Conservation (phyloP, 192 early-diverging fungal genomes). For the Linnemannia elongata region DNA sequence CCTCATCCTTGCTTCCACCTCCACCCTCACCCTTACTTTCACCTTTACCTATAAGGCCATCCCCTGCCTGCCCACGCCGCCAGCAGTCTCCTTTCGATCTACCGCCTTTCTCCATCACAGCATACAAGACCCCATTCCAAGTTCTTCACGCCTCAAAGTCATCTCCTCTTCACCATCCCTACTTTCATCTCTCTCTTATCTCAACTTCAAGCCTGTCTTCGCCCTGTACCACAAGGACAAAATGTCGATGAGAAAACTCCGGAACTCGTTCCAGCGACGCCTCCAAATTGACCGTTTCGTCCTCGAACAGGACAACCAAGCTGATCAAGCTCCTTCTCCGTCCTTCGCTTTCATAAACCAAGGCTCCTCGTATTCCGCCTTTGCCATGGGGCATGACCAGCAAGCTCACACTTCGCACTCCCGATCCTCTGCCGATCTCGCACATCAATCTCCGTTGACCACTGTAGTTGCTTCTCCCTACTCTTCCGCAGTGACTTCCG, state of each 20-base stretch:
- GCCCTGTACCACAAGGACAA: background rate
- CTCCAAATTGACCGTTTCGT: slow-evolving; percentile 5
- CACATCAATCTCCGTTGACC: background rate
- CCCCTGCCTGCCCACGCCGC: too few relatives aligned
- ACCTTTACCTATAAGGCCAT: too few relatives aligned
- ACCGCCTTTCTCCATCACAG: too few relatives aligned
- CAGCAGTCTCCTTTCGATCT: too few relatives aligned
- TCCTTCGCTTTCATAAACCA: too few relatives aligned
- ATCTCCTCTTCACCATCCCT: background rate
- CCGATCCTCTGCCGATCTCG: background rate
- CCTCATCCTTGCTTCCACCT: too few relatives aligned
- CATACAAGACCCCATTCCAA: background rate
- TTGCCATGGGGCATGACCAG: background rate
- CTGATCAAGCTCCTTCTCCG: too few relatives aligned
- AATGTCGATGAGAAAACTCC: slow-evolving; percentile 9
- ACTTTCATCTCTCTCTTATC: background rate
- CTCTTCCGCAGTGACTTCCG: background rate
- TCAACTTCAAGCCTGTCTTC: background rate
- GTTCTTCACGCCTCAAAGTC: background rate
- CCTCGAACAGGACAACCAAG: background rate
- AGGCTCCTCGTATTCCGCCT: background rate
- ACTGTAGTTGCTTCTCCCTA: background rate
- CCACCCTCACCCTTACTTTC: too few relatives aligned
- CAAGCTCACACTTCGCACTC: background rate
- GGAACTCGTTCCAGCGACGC: slow-evolving; percentile 9